Evolutionary conservation across 192 early-diverging fungal genomes (phyloP), one percentile per base, ranked within the genome.

Genomic region (Coemansia biformis): DNA sequence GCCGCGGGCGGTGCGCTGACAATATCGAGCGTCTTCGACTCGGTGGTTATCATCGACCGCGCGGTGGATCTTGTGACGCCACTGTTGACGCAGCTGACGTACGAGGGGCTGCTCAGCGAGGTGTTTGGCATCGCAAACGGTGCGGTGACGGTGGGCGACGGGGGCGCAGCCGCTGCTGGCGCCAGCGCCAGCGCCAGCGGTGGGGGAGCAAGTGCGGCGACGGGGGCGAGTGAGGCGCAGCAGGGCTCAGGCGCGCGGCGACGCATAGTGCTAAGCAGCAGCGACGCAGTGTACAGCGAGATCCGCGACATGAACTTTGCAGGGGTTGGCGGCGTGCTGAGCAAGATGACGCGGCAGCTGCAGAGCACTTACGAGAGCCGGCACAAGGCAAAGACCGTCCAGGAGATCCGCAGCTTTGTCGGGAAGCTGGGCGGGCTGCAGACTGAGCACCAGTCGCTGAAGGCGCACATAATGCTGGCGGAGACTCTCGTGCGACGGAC

Each of bases 51-150:
- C 13, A 79, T 99, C 31, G 96, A 99, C 51, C 79, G 94, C 2
- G 79, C 77, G 17, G 90, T 92, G 4, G 96, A 99, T 60, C 51
- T 95, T 36, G 75, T 92, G 28, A 96, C 92, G 4, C 94, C 92
- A 8, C 66, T 99, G 26, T 86, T 91, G 54, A 99, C 92, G 0
- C 91, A 94, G 62, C 76, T 97, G 47, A 97, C 96, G 0, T 99
- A 97, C 64, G 90, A 97, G 71, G 96, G 96, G 4, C 74, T 99
- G 17, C 83, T 99, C 50, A 93, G 96, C 66, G 96, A 98, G 63
- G 78, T 87, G 8, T 92, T 88, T 54, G 85, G 87, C 6, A 93
- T 98, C 31, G 63, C 70, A 22, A 75, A 68, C 54, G 65, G 72
- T 15, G 53, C 57, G 0, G 44, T 75, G 38, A 35, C 57, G 13